Evolutionary conservation across 345 rosid species (phyloP), one percentile per base, ranked within the genome.

Genomic region (Ceriops decandra): DNA sequence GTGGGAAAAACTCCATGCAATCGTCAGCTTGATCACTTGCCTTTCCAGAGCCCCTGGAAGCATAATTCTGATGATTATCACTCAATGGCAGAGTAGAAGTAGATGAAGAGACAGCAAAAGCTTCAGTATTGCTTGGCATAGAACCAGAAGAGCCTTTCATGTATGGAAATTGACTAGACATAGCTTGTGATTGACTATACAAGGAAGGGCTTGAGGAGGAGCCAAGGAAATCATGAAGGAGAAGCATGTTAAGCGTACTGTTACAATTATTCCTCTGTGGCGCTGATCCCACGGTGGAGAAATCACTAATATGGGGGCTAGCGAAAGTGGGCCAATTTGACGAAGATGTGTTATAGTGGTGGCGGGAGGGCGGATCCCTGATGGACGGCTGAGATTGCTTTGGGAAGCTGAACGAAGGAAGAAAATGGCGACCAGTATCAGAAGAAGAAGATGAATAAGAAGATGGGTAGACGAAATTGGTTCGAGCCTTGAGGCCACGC

Each of bases 401-500:
- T 3, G 72, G 47, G 51, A 75, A 80, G 32, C 70, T 69, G 75
- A 70, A 83, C 2, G 80, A 71, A 52, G 79, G 69, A n/a, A 71
- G 59, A 26, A 60, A 47, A n/a, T 70, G 63, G 33, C 33, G 58
- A 6, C 75, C 28, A 3, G 68, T 52, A 58, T 71, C 76, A 15
- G 78, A 72, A 20, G 83, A 84, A 1, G 82, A 62, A 28, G 78
- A 72, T 17, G 83, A 84, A 1, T 82, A 62, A 28, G 81, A 28
- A 28, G 81, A 57, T 4, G 96, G 88, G 74, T 95, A 91, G 6
- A 82, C 80, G 56, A 95, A 95, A 73, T 95, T 95, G 49, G 98
- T 95, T 19, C 99, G 84, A 38, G 99, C 99, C 76, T 91, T 91
- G 60, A 82, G 58, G 8, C 99, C 98, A 3, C 96, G 95, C 88